phyloP scores from a whole-genome alignment of 371 early-diverging fungal genomes.

The Rhizopus delemar region DNA sequence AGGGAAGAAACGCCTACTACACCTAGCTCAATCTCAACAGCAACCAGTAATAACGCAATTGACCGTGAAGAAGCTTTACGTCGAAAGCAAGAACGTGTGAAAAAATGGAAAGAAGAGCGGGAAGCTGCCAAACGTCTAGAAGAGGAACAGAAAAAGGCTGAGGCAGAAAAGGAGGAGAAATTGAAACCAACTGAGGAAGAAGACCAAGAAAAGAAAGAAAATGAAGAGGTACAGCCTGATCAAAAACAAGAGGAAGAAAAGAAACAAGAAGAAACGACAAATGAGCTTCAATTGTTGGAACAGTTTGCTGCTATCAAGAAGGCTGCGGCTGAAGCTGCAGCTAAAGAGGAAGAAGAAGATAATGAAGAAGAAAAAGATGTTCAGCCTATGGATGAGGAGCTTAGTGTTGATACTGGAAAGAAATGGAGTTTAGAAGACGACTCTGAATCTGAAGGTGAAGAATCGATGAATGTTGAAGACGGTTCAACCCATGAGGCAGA shows the following conservation, averaged over 20 bases:
- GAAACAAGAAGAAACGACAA: conserved; percentile 43
- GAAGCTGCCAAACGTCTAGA: conserved; percentile 56
- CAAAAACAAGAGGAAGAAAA: conserved; percentile 27
- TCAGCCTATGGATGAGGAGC: conserved; percentile 4
- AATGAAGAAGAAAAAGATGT: conserved; percentile 27
- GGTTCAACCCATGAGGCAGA: conserved; percentile 6
- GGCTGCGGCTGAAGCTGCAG: conserved; percentile 25
- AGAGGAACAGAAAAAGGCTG: conserved; percentile 25
- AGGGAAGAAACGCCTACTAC: not conserved
- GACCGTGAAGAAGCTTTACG: conserved; percentile 65
- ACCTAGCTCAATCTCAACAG: not conserved
- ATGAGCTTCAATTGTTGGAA: conserved; percentile 25
- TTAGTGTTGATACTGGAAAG: conserved; percentile 19
- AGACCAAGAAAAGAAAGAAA: conserved; percentile 15
- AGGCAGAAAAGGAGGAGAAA: conserved; percentile 19
- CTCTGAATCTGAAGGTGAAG: conserved; percentile 24
- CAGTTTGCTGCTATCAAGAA: conserved; percentile 34
- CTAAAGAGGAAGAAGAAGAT: conserved; percentile 19
- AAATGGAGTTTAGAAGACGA: conserved; percentile 33
- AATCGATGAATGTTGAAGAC: conserved; percentile 23
- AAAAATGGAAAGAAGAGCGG: conserved; percentile 71
- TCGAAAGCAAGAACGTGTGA: conserved; percentile 70
- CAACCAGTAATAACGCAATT: not conserved
- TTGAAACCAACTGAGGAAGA: conserved; percentile 8
- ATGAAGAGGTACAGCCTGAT: conserved; percentile 12